Evolutionary conservation across 768 basidiomycete species (phyloP).

Genomic region (Omphalotus guepiniiformis): DNA sequence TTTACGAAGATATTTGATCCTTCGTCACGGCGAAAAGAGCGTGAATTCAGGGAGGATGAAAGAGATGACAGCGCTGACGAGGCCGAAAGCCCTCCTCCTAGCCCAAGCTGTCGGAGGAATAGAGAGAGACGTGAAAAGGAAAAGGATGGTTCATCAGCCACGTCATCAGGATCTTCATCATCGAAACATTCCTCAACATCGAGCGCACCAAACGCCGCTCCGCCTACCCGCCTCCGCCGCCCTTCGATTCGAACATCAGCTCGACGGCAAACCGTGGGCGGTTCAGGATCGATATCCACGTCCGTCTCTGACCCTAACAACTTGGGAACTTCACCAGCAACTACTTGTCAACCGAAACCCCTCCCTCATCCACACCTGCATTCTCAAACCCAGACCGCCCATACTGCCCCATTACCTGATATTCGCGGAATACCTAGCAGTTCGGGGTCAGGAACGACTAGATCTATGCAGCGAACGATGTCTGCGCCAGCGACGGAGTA

Average conservation of each 20-base stretch:
- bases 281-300: slow-evolving; percentile 25
- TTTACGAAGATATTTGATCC: slow-evolving; percentile 80
- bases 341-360: slow-evolving; percentile 15
- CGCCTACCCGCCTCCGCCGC: slow-evolving; percentile 49
- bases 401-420: slow-evolving; percentile 14
- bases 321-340: slow-evolving; percentile 15
- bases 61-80: slow-evolving; percentile 23
- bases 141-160: slow-evolving; percentile 23
- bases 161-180: slow-evolving; percentile 20
- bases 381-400: slow-evolving; percentile 33
- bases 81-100: slow-evolving; percentile 36
- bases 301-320: slow-evolving; percentile 39
- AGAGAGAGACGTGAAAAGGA: too few relatives aligned
- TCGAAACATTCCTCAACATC: slow-evolving; percentile 18
- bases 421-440: slow-evolving; percentile 23
- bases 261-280: too few relatives aligned
- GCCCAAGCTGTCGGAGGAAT: slow-evolving; percentile 45
- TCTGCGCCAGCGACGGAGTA: slow-evolving; percentile 42
- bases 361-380: slow-evolving; percentile 38
- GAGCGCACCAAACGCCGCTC: slow-evolving; percentile 19
- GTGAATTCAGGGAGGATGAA: slow-evolving; percentile 23
- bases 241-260: slow-evolving; percentile 50
- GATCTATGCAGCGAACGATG: slow-evolving; percentile 7
- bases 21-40: slow-evolving; percentile 19
- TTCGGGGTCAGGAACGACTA: slow-evolving; percentile 15